Base-by-base conservation (phyloP, 2,329 filamentous ascomycete species). In the Ascochyta rabiei region DNA sequence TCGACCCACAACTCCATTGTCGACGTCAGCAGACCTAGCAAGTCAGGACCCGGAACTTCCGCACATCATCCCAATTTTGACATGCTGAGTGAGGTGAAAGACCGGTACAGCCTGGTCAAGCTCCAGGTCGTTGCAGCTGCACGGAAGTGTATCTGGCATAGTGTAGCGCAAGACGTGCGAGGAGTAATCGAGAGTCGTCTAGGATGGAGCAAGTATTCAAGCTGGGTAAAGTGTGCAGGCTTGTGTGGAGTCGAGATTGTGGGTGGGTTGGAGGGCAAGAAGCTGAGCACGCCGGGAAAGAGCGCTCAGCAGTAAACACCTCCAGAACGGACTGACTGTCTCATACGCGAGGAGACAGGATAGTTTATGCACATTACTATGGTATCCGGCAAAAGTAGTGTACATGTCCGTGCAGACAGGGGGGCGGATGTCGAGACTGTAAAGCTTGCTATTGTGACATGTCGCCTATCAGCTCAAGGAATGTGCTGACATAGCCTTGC, bases 1-100 rank as follows among this genome's bases (percentile, higher is more conserved):
- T 49, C 16, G 52, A 43, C 31, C 52, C 41, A 50, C 19, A 37
- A 24, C 30, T 33, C 24, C 6, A 35, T 28, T 31, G 52, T 26
- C 52, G 46, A 55, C 50, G 41, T 42, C 43, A 31, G 42, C 31
- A 45, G 21, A 50, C 41, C 23, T 55, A 38, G 35, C 24, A 21
- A 33, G 18, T 47, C 37, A 42, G 19, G 41, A 49, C 33, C 37
- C 37, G 37, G 30, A 16, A 15, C 8, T 16, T 55, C 46, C 46
- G 45, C 18, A 40, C 13, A 34, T n/a, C n/a, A n/a, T n/a, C n/a
- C n/a, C n/a, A 6, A 8, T 7, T 24, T 7, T 24, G 24, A 8
- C 24, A 24, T 8, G 24, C 24, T 8, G 24, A 24, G 24, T 2
- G 28, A 31, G 28, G 13, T 1, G 3, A 15, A 15, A 31, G 28